Percentiles rank a stretch among this genome's conserved stretches.
Evolutionary conservation across 257 asterid genomes (phyloP).

Genomic region (Parsonsia alboflavescens): DNA sequence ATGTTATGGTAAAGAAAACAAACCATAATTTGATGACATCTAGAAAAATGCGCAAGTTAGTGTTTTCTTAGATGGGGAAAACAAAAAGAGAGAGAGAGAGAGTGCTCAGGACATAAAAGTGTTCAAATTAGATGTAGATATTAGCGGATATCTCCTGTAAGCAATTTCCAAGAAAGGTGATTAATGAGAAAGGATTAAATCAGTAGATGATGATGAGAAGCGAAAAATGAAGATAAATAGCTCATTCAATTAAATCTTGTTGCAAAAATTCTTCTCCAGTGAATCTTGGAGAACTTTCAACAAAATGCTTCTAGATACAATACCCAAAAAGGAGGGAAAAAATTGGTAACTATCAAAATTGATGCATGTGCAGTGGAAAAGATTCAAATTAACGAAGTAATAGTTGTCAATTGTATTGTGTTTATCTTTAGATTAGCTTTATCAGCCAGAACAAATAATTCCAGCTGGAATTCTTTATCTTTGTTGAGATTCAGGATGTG

Average conservation of each 20-base stretch:
- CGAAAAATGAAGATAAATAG: not conserved
- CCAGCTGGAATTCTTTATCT: constrained; percentile 17
- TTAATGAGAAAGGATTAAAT: not conserved
- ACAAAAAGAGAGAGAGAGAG: not conserved
- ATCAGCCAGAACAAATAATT: not conserved
- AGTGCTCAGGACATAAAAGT: not conserved
- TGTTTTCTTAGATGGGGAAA: too few species aligned
- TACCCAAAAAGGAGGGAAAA: not conserved
- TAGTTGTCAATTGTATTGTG: not conserved
- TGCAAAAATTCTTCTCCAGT: not conserved
- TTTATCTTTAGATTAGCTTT: not conserved
- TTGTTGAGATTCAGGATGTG: constrained; percentile 15
- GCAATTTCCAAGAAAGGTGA: not conserved
- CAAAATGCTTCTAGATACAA: not conserved
- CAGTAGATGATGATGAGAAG: not conserved
- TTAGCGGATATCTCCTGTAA: too few species aligned
- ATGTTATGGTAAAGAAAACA: too few species aligned
- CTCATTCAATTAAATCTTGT: not conserved
- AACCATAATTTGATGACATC: too few species aligned
- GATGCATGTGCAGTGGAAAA: not conserved
- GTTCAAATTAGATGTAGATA: not conserved
- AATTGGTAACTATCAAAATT: not conserved
- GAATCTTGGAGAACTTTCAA: not conserved
- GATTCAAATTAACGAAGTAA: not conserved
- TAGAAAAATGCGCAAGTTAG: too few species aligned